Base-by-base conservation (phyloP, 2,329 filamentous ascomycete species). In the Teratosphaeria epicoccoides region DNA sequence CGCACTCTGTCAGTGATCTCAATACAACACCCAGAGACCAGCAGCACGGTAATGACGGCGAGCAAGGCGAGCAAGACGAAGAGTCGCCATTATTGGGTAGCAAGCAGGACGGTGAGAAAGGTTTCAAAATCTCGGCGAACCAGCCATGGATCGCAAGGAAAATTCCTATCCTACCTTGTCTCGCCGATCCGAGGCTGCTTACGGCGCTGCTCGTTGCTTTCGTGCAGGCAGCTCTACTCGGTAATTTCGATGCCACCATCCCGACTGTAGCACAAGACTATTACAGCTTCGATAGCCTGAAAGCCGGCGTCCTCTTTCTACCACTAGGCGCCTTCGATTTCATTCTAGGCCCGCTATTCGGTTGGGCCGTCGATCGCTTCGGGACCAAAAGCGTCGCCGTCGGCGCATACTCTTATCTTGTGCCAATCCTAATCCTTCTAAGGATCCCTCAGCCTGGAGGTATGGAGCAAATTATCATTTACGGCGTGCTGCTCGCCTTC, bases 111-210 rank as follows among this genome's bases (percentile, higher is more conserved):
- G 63, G 67, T 14, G 57, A 59, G 3, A 47, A 46, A 9, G 50
- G 59, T 22, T 80, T 74, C 64, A 73, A 68, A 48, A 69, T 81
- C 7, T 61, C 66, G 0, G 58, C 67, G 22, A 63, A 73, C 14
- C 69, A 72, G 40, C 66, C 69, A 37, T 60, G 60, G 7, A 53
- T 76, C 11, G 66, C 72, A 22, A 68, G 63, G 25, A 63, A 62
- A 4, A 60, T 77, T 11, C 77, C 76, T 0, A 74, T 81, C 17
- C 57, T 81, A n/a, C 67, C 70, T 14, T 67, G 69, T 24, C 53
- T 75, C 3, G 57, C 62, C 2, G 66, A 70, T 46, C 69, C 70
- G 1, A 66, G 72, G 14, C 65, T 76, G 2, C 53, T 73, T 1
- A 66, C 68, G 3, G 68, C 70, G 4, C 57, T 72, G 29, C 55